Evolutionary conservation across 495 filamentous ascomycete genomes (phyloP).

Genomic region (Emericellopsis terricola): DNA sequence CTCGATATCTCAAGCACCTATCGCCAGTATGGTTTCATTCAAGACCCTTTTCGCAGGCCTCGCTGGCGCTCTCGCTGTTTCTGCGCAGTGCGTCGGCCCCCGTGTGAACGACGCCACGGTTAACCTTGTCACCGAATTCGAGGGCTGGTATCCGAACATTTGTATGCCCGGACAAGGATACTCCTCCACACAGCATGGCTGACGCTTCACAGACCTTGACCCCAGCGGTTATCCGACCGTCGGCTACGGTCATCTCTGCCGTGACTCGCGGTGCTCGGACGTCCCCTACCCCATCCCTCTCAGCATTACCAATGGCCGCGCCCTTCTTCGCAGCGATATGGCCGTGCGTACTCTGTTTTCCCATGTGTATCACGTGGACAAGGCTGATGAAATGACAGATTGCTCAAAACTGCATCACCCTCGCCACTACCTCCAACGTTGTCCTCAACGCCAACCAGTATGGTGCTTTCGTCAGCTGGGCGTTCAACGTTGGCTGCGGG

Average conservation of each 20-base stretch:
- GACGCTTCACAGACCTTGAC: constrained; percentile 20
- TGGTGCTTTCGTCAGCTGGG: constrained; percentile 28
- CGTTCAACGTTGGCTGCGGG: constrained; percentile 34
- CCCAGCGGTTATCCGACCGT: constrained; percentile 28
- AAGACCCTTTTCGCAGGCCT: background rate
- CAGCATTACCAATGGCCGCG: constrained; percentile 17
- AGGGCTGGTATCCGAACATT: constrained; percentile 14
- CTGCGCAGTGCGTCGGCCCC: constrained; percentile 11
- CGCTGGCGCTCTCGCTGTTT: background rate
- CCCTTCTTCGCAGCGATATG: constrained; percentile 24
- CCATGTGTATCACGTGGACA: background rate
- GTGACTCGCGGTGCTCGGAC: constrained; percentile 20
- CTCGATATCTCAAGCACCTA: too few species aligned
- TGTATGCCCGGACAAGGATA: constrained; percentile 3
- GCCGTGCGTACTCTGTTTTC: constrained; percentile 9
- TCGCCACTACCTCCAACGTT: constrained; percentile 6
- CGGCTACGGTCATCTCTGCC: constrained; percentile 34
- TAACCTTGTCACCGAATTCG: constrained; percentile 21
- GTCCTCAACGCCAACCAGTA: constrained; percentile 30
- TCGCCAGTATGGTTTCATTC: background rate
- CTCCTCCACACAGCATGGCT: too few species aligned
- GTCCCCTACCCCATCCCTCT: constrained; percentile 25
- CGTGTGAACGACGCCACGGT: constrained; percentile 18
- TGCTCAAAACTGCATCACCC: constrained; percentile 15
- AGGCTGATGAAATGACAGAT: constrained; percentile 6